These are phyloP conservation scores for Mucor piriformis DNA, from an alignment of 371 early-diverging fungal species.

Conservation along the genomic window DNA sequence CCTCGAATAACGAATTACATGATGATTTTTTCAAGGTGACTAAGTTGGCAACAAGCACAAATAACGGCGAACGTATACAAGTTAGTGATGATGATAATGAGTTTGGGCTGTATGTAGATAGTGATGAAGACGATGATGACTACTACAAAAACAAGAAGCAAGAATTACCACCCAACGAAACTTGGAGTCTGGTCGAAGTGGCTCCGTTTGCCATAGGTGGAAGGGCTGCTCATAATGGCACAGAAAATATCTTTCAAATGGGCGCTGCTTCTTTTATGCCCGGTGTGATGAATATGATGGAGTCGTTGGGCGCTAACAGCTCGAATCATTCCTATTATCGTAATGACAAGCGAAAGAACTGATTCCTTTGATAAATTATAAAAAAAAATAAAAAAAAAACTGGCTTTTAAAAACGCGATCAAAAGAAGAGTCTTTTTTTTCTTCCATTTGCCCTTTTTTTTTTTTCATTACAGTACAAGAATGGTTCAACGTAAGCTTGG, in stretches of 20 bases:
- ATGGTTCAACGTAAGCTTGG: slow-evolving; percentile 10
- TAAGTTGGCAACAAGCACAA: not conserved
- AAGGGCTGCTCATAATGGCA: slow-evolving; percentile 33
- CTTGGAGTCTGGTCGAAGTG: slow-evolving; percentile 56
- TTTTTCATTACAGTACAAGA: not conserved
- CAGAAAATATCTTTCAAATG: slow-evolving; percentile 39
- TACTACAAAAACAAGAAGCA: not conserved
- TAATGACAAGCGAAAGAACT: too few species aligned
- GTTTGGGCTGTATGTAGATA: slow-evolving; percentile 20
- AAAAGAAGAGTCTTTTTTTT: not conserved
- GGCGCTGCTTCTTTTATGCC: slow-evolving; percentile 41
- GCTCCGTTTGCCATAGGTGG: slow-evolving; percentile 34
- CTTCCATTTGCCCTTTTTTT: not conserved
- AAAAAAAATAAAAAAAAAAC: not conserved
- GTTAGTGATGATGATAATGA: slow-evolving; percentile 24
- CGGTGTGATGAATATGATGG: slow-evolving; percentile 39
- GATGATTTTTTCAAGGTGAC: slow-evolving; percentile 28
- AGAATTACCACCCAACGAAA: slow-evolving; percentile 24
- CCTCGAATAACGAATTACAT: slow-evolving; percentile 14
- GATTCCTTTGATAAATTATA: too few species aligned
- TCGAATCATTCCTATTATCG: too few species aligned
- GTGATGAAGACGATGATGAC: slow-evolving; percentile 29
- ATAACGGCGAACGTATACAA: not conserved
- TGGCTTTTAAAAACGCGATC: not conserved
- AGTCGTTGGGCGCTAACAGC: not conserved